A percentile compares a stretch with the other conserved stretches of the same genome.
phyloP scores from a whole-genome alignment of 352 stramenopile genomes.

The Phytophthora rubi region DNA sequence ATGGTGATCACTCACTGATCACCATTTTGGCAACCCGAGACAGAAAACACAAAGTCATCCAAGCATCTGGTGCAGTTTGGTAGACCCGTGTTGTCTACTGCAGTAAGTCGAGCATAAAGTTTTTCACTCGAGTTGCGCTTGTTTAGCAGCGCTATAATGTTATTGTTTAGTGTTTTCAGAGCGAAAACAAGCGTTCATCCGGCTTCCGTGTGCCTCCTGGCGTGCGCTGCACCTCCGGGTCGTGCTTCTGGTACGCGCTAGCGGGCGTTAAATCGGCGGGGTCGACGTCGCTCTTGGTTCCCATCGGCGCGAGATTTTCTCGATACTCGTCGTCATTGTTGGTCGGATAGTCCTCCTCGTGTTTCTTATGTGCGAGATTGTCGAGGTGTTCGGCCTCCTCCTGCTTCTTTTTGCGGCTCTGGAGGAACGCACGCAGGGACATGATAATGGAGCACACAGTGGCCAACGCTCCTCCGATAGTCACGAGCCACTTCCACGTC shows the following conservation, averaged over 20 bases:
- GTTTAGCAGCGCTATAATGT: constrained; percentile 31
- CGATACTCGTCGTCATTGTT: constrained; percentile 8
- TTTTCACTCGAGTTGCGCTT: not conserved
- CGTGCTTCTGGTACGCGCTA: constrained; percentile 35
- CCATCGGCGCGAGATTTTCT: constrained; percentile 24
- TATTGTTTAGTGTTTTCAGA: constrained; percentile 28
- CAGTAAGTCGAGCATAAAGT: too few species aligned
- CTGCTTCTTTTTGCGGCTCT: constrained; percentile 50
- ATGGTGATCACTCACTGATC: too few species aligned
- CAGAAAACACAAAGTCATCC: too few species aligned
- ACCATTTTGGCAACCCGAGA: too few species aligned
- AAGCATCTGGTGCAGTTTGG: too few species aligned
- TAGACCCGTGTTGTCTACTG: too few species aligned
- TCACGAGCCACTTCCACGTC: constrained; percentile 65
- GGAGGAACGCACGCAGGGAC: constrained; percentile 53
- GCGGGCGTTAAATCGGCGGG: constrained; percentile 43
- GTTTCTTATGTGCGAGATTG: constrained; percentile 18
- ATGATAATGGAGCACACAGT: constrained; percentile 61
- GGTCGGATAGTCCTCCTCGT: constrained; percentile 26
- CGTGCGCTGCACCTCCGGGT: constrained; percentile 29
- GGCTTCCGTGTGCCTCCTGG: constrained; percentile 26
- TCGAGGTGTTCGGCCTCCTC: constrained; percentile 23
- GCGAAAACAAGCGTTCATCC: constrained; percentile 47
- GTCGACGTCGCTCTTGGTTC: constrained; percentile 41
- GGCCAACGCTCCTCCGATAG: constrained; percentile 58